Evolutionary conservation across 139 green algal species (phyloP), one percentile per base, ranked within the genome.

Genomic region (Picochlorum sp.): DNA sequence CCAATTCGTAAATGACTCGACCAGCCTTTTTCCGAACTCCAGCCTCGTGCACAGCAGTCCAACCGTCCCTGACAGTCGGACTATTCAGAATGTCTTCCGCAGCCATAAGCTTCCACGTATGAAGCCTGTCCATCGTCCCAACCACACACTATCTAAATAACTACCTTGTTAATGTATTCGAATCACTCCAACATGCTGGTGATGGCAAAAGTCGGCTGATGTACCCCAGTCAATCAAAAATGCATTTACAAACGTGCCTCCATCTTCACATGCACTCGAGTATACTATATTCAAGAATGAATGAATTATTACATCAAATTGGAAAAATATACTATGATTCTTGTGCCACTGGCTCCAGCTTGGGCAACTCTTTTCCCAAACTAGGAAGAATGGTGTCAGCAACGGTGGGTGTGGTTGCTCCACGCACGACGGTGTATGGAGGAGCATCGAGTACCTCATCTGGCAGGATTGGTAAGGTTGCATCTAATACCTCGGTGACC

Each of bases 381-480:
- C 23, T 30, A 10, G 51, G 21, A 16, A 59, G 20, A 34, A 9
- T 41, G n/a, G n/a, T n/a, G 34, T 30, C 28, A 30, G 28, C 4
- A 5, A 30, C 28, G 4, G 28, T 6, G 28, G 34, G 15, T 21
- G 49, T 45, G 13, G 11, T 50, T 51, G 21, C 16, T 24, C 16
- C 16, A 51, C 14, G 16, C 4, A 26, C 47, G 47, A 18, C 15
- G 1, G 8, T 26, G 16, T 34, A 20, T 45, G 81, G 80, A 41
- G 77, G 68, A 13, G 74, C 69, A 52, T 88, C 82, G 63, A 88
- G 58, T 0, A 74, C 66, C n/a, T 81, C 68, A 2, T 79, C 64
- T 28, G 61, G 61, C 13, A 87, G 61, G 31, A 70, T 31, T 0
- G 26, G 16, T 10, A 87, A 65, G 6, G 80, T 83, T 3, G 49